Conservation (phyloP, 2,329 filamentous ascomycete genomes). For the Sarocladium strictum region DNA sequence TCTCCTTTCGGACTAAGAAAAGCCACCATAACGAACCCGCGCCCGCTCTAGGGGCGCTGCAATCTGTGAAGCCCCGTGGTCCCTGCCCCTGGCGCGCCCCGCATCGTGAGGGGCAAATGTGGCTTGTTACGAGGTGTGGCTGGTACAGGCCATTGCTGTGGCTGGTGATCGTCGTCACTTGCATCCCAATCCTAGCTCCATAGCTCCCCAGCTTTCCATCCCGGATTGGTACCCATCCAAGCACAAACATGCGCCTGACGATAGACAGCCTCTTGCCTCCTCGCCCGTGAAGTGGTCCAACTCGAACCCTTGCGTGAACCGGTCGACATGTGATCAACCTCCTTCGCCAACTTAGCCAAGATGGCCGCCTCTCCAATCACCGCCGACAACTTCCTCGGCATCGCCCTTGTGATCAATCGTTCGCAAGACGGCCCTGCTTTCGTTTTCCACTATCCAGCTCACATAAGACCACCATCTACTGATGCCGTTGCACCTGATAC, state of each 20-base stretch:
- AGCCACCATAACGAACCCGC: background rate
- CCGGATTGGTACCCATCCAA: background rate
- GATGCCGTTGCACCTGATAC: constrained; percentile 26
- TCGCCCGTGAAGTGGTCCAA: background rate
- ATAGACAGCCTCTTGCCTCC: background rate
- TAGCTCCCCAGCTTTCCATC: background rate
- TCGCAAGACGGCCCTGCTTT: constrained; percentile 75
- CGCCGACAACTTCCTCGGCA: constrained; percentile 56
- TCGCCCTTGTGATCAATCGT: constrained; percentile 68
- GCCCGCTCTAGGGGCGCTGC: background rate
- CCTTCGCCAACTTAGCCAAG: background rate
- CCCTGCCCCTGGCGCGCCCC: background rate
- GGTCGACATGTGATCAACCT: background rate
- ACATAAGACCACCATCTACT: constrained; percentile 28
- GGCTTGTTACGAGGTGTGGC: background rate
- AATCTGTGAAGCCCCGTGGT: background rate
- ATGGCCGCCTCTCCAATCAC: constrained; percentile 45
- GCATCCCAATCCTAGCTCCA: too few relatives aligned
- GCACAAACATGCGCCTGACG: background rate
- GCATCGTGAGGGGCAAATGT: constrained; percentile 4
- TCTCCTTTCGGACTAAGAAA: background rate
- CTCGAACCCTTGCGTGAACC: background rate
- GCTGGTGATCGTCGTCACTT: background rate
- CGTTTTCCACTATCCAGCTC: constrained; percentile 83
- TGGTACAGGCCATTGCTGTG: background rate